Base-by-base conservation (phyloP, 768 basidiomycete species). In the Stropharia rugosoannulata region DNA sequence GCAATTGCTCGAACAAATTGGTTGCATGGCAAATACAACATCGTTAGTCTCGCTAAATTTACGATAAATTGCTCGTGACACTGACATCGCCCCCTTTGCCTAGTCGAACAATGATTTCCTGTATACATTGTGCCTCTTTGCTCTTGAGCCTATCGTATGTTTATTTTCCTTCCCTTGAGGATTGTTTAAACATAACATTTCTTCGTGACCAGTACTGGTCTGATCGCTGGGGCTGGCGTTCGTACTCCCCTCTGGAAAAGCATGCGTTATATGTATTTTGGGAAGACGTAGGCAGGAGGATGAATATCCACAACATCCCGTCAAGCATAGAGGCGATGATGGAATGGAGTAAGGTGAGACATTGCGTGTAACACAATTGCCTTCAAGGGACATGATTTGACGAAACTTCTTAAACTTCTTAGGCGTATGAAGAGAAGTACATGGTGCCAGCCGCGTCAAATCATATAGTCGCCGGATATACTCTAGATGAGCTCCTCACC, bases 241-340 rank as follows among this genome's bases (percentile, higher is more conserved):
- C 63, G 2, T 64, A 77, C 15, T 80, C 80, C 18, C 68, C 70
- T 22, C 63, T 82, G 15, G 81, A 82, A 59, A 56, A 66, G 16
- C 66, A 80, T 45, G 75, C 79, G 8, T 70, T 62, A 25, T 80
- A 68, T 53, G 64, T 75, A 1, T 75, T 73, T 57, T 83, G 80
- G 79, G 41, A 44, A 1, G 79, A 80, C 58, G 71, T 81, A 12
- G 80, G 80, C 4, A 61, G 62, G 39, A 66, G 73, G 46, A 81
- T 83, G 80, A 67, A 70, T 5, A 81, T 83, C 47, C 59, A 67
- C 43, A 72, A 76, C 58, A 78, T 83, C 39, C 81, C 80, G 1
- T 69, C 69, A 1, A 72, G 69, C 2, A 39, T 74, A 12, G 70
- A 75, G 15, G 75, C 63, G 3, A 60, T 81, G 51, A 56, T 58